phyloP scores from a whole-genome alignment of 164 flowering plant genomes.

The Dillenia turbinata region DNA sequence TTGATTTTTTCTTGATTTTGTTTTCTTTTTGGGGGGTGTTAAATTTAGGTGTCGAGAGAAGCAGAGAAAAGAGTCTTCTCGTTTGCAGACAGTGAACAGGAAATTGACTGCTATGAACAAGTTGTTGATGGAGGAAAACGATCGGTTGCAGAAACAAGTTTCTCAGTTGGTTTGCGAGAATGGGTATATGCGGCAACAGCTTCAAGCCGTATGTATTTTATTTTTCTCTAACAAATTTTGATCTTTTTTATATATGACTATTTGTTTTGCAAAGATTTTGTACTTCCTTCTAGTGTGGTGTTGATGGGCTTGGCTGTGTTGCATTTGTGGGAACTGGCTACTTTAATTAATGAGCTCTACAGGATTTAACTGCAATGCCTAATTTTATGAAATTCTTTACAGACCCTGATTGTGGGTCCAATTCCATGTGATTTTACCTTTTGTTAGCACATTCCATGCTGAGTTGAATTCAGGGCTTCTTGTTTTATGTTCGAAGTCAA shows the following conservation, averaged over 20 bases:
- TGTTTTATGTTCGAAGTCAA: too few species aligned
- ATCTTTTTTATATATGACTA: neutral
- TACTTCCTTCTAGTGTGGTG: neutral
- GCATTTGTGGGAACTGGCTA: neutral
- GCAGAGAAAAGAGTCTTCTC: conserved; percentile 72
- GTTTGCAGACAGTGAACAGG: conserved; percentile 72
- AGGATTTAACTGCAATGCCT: too few species aligned
- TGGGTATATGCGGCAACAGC: conserved; percentile 66
- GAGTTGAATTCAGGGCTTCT: too few species aligned
- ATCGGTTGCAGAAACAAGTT: conserved; percentile 76
- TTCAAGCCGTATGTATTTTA: conserved; percentile 37
- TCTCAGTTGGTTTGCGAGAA: conserved; percentile 79
- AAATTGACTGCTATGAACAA: conserved; percentile 81
- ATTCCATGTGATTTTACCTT: too few species aligned
- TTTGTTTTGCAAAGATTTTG: neutral
- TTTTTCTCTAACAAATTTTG: neutral
- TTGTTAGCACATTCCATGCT: too few species aligned
- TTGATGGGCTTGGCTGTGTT: neutral
- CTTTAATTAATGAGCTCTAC: too few species aligned
- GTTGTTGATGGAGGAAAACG: conserved; percentile 82
- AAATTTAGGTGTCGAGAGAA: conserved; percentile 70
- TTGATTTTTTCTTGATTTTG: neutral
- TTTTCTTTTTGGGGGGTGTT: conserved; percentile 5
- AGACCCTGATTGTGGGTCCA: too few species aligned
- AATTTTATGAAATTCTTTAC: neutral